These are phyloP conservation scores for Laburnicola sp. DNA, from an alignment of 2,329 filamentous ascomycete species.

Conservation along the genomic window DNA sequence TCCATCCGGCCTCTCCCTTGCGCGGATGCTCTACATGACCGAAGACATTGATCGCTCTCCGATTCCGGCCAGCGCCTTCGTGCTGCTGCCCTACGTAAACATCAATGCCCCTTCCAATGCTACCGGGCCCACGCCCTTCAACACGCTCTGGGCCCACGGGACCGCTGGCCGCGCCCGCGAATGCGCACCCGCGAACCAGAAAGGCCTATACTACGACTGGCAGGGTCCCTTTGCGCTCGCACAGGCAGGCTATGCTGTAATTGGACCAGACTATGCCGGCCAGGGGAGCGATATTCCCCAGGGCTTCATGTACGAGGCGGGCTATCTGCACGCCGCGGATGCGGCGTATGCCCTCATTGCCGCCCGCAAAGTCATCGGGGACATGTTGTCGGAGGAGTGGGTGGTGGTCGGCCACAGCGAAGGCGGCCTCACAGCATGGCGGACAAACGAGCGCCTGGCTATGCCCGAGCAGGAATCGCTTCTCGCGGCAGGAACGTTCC, in stretches of 20 bases:
- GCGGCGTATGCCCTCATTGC: slow-evolving; percentile 23
- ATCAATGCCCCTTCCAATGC: slow-evolving; percentile 12
- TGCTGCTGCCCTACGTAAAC: slow-evolving; percentile 20
- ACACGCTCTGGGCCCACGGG: slow-evolving; percentile 23
- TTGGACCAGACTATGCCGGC: slow-evolving; percentile 22
- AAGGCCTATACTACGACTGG: slow-evolving; percentile 29
- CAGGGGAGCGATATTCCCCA: slow-evolving; percentile 24
- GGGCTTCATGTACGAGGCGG: slow-evolving; percentile 29
- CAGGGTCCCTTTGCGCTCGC: slow-evolving; percentile 21
- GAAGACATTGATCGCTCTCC: slow-evolving; percentile 26
- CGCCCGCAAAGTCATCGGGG: slow-evolving; percentile 23
- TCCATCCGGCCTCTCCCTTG: slow-evolving; percentile 23
- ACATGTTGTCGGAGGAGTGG: slow-evolving; percentile 21
- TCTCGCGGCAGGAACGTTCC: slow-evolving; percentile 23
- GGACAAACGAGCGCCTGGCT: slow-evolving; percentile 25
- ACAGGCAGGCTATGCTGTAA: slow-evolving; percentile 23
- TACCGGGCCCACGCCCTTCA: slow-evolving; percentile 12
- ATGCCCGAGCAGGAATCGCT: slow-evolving; percentile 22
- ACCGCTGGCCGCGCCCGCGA: slow-evolving; percentile 23
- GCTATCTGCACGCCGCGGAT: slow-evolving; percentile 25
- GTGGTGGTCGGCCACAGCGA: slow-evolving; percentile 29
- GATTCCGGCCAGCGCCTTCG: slow-evolving; percentile 25
- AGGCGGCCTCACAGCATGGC: slow-evolving; percentile 29
- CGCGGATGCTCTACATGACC: slow-evolving; percentile 26
- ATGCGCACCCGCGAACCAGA: slow-evolving; percentile 24